Evolutionary conservation across 1,284 basidiomycete species (phyloP), one percentile per base, ranked within the genome.

Genomic region (Pulchroboletus neoregius): DNA sequence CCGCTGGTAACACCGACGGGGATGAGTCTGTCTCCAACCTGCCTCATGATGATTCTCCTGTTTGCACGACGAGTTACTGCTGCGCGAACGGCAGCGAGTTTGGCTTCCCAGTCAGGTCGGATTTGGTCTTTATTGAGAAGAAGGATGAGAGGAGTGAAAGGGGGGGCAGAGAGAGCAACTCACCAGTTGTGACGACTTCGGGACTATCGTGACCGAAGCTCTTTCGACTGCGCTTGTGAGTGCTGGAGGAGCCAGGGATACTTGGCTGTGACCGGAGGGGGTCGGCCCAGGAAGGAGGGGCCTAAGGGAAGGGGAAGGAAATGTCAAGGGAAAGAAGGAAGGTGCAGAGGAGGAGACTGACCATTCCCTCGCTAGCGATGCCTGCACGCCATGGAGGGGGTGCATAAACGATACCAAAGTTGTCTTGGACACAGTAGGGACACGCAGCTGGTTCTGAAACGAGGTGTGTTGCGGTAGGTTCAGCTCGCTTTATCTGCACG

Each of bases 31-130:
- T 98, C 96, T 37, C 96, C 96, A 18, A 98, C 93, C 67, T 98
- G 94, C 37, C 96, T 85, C 93, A 99, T 98, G 46, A 99, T 90
- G 62, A 99, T 96, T 30, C 96, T 79, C 56, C 95, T 79, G 61
- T 96, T 95, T 13, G 96, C 95, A 39, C 93, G 80, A 51, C 94
- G 80, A 31, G 88, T 80, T 31, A 93, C 92, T 39, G 90, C 84
- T 46, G 93, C 89, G 54, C 88, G 83, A 46, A 96, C 87, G 41
- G 89, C 83, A 51, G 93, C 90, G 33, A 95, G 71, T 68, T 97
- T 95, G 28, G 82, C 78, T 71, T 96, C 91, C 93, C 94, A 96
- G 68, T 96, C 92, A 2, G 92, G 93, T 48, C 92, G 84, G 51
- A 96, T 91, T 68, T 91, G 84, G 70, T 97, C 94, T 60, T 60